Base-by-base conservation (phyloP, 768 basidiomycete species). In the Gymnopilus junonius region DNA sequence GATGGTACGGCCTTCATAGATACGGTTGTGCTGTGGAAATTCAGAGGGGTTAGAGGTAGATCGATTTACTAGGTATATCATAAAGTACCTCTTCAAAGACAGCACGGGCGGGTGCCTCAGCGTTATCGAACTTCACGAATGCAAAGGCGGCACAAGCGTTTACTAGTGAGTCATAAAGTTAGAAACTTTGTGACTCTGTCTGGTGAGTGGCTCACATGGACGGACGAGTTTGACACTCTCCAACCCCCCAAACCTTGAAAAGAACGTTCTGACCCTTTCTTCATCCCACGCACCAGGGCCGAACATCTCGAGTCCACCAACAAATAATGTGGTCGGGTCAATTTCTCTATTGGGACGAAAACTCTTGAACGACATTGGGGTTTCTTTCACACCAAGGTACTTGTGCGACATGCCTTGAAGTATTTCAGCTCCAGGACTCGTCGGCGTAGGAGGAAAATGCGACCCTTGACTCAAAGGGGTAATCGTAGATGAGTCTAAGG, bases 81-180 rank as follows among this genome's bases (percentile, higher is more conserved):
- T 69, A n/a, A n/a, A n/a, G 42, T 56, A 91, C 92, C 81, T 92
- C 87, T 72, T 84, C 84, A 29, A 73, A 74, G 21, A 93, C 82
- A 4, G 92, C 92, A 59, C 81, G 83, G n/a, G 82, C 79, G n/a
- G 91, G 85, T 32, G 86, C 79, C 8, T 89, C 86, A 2, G 80
- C 79, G 60, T 87, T 85, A 63, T 84, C 79, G 71, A 88, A 94
- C 71, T 83, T 89, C 61, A 94, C 84, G 69, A 94, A 93, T 1
- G 92, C 92, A 70, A 92, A 94, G 2, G 86, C 91, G n/a, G 87
- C 81, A 65, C 81, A 83, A 46, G 85, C 85, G 65, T 85, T 86
- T 34, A 77, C 91, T 93, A 60, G 42, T 23, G n/a, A 23, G 31
- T 29, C 0, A 35, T 42, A 32, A 56, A 37, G 42, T 7, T 43